These are phyloP conservation scores for Apiotrichum akiyoshidainum DNA, from an alignment of 1,284 basidiomycete species.

Conservation along the genomic window DNA sequence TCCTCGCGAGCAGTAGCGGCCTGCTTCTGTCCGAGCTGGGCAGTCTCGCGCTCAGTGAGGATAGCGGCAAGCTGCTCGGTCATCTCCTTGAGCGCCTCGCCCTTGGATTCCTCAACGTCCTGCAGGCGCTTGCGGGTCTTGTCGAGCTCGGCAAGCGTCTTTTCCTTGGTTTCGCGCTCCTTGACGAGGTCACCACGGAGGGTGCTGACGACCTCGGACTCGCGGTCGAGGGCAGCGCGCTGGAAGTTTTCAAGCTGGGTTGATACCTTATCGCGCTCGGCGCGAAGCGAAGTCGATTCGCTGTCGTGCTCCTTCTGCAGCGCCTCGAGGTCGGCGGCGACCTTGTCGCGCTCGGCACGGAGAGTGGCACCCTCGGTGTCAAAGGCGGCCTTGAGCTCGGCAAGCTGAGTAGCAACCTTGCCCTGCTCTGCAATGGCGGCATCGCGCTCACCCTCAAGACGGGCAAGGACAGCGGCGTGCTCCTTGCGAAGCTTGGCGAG, in stretches of 20 bases:
- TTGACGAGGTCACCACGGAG: slow-evolving; percentile 25
- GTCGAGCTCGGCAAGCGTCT: background rate
- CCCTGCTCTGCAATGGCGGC: background rate
- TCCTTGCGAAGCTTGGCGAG: slow-evolving; percentile 9
- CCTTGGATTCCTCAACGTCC: background rate
- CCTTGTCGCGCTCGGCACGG: slow-evolving; percentile 10
- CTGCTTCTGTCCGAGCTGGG: background rate
- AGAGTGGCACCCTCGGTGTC: slow-evolving; percentile 28
- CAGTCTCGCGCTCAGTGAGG: background rate
- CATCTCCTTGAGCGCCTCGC: background rate
- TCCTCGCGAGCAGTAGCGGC: background rate
- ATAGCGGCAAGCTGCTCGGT: slow-evolving; percentile 1
- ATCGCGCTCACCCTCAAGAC: background rate
- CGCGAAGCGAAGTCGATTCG: background rate
- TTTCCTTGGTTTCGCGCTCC: background rate
- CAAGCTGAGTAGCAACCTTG: background rate
- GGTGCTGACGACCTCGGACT: slow-evolving; percentile 26
- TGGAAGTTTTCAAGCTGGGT: slow-evolving; percentile 33
- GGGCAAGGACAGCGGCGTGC: background rate
- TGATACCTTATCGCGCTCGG: slow-evolving; percentile 15
- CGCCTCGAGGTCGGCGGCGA: slow-evolving; percentile 4
- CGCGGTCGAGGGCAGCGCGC: slow-evolving; percentile 26
- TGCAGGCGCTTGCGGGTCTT: background rate
- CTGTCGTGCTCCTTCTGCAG: slow-evolving; percentile 17
- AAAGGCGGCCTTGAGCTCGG: slow-evolving; percentile 19